Evolutionary conservation across 2,329 filamentous ascomycete genomes (phyloP).

Genomic region (Didymosphaeria variabile): DNA sequence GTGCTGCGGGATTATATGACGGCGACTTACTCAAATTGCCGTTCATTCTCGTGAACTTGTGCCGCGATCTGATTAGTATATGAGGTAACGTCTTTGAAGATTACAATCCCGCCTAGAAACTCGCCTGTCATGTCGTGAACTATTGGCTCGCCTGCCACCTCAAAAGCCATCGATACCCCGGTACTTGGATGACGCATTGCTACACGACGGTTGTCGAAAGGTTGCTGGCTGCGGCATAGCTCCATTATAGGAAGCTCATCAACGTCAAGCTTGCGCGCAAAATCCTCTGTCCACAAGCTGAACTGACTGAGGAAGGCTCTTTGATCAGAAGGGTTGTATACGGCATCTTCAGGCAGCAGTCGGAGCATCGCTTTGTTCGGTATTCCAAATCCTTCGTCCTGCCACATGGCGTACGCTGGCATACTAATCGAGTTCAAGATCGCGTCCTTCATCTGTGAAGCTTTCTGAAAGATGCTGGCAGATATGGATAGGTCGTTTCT

Average conservation of each 20-base stretch:
- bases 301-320: conserved; percentile 67
- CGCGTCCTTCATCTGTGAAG: conserved; percentile 78
- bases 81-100: conserved; percentile 75
- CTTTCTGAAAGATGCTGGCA: conserved; percentile 75
- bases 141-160: conserved; percentile 73
- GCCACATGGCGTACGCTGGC: conserved; percentile 81
- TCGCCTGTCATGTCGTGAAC: conserved; percentile 73
- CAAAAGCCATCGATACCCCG: conserved; percentile 66
- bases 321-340: conserved; percentile 48
- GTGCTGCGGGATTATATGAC: neutral
- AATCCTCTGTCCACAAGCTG: conserved; percentile 72
- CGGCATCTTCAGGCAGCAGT: conserved; percentile 50
- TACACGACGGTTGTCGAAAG: conserved; percentile 67
- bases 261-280: conserved; percentile 64
- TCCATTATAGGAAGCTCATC: conserved; percentile 73
- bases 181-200: conserved; percentile 66
- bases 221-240: conserved; percentile 68
- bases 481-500: conserved; percentile 61
- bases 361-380: conserved; percentile 71
- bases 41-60: conserved; percentile 75
- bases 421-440: conserved; percentile 78
- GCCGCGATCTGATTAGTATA: conserved; percentile 74
- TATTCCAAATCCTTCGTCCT: conserved; percentile 76
- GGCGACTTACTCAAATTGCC: conserved; percentile 67
- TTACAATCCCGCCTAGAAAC: conserved; percentile 76